Conservation (phyloP, 2,329 filamentous ascomycete species). For the Penicillium polonicum region DNA sequence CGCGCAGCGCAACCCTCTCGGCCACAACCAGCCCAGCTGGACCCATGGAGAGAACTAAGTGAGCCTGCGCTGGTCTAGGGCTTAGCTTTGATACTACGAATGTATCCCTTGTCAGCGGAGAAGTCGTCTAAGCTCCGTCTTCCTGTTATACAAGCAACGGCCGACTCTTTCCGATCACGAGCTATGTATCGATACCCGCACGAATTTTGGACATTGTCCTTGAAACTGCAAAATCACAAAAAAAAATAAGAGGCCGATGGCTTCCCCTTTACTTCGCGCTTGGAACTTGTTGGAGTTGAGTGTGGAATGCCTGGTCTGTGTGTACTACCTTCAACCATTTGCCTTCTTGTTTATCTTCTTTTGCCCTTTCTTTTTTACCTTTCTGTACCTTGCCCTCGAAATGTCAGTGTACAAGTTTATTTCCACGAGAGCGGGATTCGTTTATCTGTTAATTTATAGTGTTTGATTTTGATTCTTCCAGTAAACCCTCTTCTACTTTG, state of each 20-base stretch:
- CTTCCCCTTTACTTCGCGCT: neutral
- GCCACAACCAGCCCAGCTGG: conserved; percentile 43
- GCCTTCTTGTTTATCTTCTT: conserved; percentile 5
- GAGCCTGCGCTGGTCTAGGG: neutral
- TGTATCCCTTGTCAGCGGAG: neutral
- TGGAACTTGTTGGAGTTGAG: neutral
- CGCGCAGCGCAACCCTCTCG: conserved; percentile 24
- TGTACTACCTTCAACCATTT: conserved; percentile 3
- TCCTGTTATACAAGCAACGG: conserved; percentile 7
- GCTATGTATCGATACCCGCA: conserved; percentile 28
- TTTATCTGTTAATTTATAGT: neutral
- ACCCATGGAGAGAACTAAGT: conserved; percentile 40
- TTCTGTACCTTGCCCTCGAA: neutral
- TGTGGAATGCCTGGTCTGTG: neutral
- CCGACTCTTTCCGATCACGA: conserved; percentile 18
- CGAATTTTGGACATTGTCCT: conserved; percentile 6
- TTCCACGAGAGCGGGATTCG: neutral
- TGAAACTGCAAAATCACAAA: conserved; percentile 1
- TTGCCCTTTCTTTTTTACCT: neutral
- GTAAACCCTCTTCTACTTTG: neutral
- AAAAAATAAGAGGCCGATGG: neutral
- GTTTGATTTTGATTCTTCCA: neutral
- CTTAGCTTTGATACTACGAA: neutral
- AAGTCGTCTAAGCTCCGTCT: neutral
- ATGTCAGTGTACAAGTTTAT: neutral